phyloP scores from a whole-genome alignment of 2,329 filamentous ascomycete species.

The Colletotrichum scovillei region DNA sequence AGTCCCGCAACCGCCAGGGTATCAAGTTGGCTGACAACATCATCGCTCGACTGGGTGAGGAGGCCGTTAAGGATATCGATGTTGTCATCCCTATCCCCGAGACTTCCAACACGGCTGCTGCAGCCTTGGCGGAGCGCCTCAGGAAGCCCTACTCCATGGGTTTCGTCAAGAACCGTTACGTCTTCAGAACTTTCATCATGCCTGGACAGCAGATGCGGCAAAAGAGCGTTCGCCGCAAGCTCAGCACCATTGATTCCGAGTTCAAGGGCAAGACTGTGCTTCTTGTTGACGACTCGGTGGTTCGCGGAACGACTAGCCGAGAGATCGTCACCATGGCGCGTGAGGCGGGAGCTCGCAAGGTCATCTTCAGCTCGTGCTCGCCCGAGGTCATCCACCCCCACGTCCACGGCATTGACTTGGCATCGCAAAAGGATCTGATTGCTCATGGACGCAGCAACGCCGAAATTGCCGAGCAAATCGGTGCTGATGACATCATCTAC shows the following conservation, averaged over 20 bases:
- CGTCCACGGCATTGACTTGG: slow-evolving; percentile 60
- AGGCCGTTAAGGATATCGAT: slow-evolving; percentile 81
- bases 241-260: slow-evolving; percentile 87
- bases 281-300: slow-evolving; percentile 90
- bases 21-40: slow-evolving; percentile 82
- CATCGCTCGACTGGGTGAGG: slow-evolving; percentile 72
- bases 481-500: slow-evolving; percentile 66
- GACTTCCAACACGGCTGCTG: slow-evolving; percentile 84
- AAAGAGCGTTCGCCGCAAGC: slow-evolving; percentile 89
- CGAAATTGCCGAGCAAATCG: slow-evolving; percentile 56
- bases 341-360: slow-evolving; percentile 83
- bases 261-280: slow-evolving; percentile 85
- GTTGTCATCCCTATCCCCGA: slow-evolving; percentile 80
- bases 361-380: slow-evolving; percentile 81
- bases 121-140: slow-evolving; percentile 78
- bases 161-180: slow-evolving; percentile 82
- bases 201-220: slow-evolving; percentile 79
- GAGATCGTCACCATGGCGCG: slow-evolving; percentile 76
- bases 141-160: slow-evolving; percentile 83
- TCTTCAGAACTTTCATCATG: slow-evolving; percentile 78
- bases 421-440: slow-evolving; percentile 49
- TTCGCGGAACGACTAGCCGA: slow-evolving; percentile 82
- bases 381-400: slow-evolving; percentile 72
- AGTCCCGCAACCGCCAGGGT: slow-evolving; percentile 88
- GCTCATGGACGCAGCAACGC: slow-evolving; percentile 53